A percentile compares a stretch with the other conserved stretches of the same genome.
Evolutionary conservation across 768 basidiomycete species (phyloP).

Genomic region (Boletus vermiculosoides): DNA sequence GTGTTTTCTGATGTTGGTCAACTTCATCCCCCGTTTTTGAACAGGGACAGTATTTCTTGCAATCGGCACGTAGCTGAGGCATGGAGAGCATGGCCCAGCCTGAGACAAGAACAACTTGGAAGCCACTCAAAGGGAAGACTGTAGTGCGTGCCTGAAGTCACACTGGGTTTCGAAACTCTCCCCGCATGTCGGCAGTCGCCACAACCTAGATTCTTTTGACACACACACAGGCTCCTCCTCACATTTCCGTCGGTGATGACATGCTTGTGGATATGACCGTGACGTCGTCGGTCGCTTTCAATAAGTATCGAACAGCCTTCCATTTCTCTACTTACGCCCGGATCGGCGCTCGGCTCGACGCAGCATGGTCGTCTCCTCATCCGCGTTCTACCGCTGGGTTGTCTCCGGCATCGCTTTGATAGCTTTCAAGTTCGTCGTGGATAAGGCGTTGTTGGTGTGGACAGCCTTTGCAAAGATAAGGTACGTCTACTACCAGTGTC

Average conservation of each 20-base stretch:
- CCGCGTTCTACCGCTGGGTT: constrained; percentile 10
- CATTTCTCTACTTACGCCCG: background rate
- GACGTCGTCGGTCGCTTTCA: background rate
- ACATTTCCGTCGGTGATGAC: background rate
- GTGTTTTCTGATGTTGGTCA: too few species aligned
- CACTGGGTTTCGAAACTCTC: background rate
- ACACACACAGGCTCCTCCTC: too few species aligned
- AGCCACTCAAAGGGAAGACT: too few species aligned
- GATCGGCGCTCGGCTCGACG: background rate
- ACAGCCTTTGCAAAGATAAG: constrained; percentile 19
- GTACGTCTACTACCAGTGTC: constrained; percentile 2
- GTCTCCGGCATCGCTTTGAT: constrained; percentile 3
- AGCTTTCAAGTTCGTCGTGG: constrained; percentile 4
- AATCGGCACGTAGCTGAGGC: too few species aligned
- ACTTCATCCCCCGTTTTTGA: too few species aligned
- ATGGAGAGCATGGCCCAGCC: too few species aligned
- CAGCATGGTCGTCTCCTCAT: constrained; percentile 6
- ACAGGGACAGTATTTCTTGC: too few species aligned
- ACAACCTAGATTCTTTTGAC: too few species aligned
- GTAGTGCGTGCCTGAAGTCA: too few species aligned
- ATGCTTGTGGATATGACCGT: too few species aligned
- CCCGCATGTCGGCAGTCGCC: background rate
- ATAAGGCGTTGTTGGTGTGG: constrained; percentile 6
- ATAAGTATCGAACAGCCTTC: background rate
- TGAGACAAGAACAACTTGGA: too few species aligned